Evolutionary conservation across 2,329 filamentous ascomycete species (phyloP), one percentile per base, ranked within the genome.

Genomic region (Apiospora hydei): DNA sequence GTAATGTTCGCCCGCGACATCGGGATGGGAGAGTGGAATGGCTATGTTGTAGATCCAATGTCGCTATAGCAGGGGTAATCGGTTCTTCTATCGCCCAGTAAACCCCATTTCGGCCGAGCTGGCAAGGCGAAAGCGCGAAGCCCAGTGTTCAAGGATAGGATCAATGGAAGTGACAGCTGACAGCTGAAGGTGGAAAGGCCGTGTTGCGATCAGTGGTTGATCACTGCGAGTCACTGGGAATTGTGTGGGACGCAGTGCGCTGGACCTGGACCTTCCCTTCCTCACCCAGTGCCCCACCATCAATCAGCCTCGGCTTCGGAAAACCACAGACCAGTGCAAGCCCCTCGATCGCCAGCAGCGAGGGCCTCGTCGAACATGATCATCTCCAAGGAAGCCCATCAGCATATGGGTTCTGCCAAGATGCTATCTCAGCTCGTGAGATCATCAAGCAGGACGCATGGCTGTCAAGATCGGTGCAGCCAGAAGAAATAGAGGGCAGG

Each of bases 161-260:
- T 61, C 53, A 61, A 38, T 11, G 26, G 30, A 61, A 61, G 53
- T n/a, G 53, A 61, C 16, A 61, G 53, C 53, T n/a, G 53, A 61
- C 16, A 61, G 53, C 53, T 61, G 53, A 61, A 61, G 49, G 49
- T 38, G 34, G 34, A 6, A 38, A 38, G 16, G 16, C 26, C 3
- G 53, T 21, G 53, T n/a, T 38, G 53, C 26, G 53, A 61, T 61
- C 30, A 38, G 16, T 38, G 53, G 53, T 34, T 34, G 18, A 61
- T 61, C 51, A 61, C 30, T 38, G 53, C 53, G 26, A 57, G 51
- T 16, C 16, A 16, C 26, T 3, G 26, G 51, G 34, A 14, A 53
- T 53, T 30, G 51, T 16, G 51, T 53, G 24, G 51, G 13, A 18
- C 51, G 16, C 46, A 21, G 46, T 18, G 44, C 26, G 26, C 26